Base-by-base conservation (phyloP, 2,329 filamentous ascomycete genomes). In the Epichloe festucae region DNA sequence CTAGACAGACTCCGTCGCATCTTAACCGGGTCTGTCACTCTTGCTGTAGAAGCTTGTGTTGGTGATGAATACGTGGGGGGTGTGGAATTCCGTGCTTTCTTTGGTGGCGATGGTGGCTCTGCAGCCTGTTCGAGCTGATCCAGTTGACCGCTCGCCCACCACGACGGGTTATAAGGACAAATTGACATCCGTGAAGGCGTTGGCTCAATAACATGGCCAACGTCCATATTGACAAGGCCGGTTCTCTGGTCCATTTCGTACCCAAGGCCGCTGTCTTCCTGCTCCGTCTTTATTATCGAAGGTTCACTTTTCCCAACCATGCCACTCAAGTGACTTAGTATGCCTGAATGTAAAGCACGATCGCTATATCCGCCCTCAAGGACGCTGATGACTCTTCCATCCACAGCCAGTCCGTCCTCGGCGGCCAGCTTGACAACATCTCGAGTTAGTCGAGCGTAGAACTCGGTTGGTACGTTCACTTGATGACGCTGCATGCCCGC, bases 331-430 rank as follows among this genome's bases (percentile, higher is more conserved):
- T 98, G 93, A 65, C 90, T 95, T 53, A 96, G 71, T 3, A 96
- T 84, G 44, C 93, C 93, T 36, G 89, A 95, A 49, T 79, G 85
- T 47, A 98, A 71, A 8, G 93, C 93, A 53, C 90, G 81, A 67
- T 98, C 88, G 63, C 90, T 96, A 63, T 98, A 98, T 0, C 93
- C 93, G 35, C 93, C 93, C 68, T 98, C 93, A 21, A 98, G 76
- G 2, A 97, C 89, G 65, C 91, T 97, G 62, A 98, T 84, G 21
- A 97, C 76, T 44, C 93, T 79, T 2, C 91, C 91, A 27, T 94
- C 85, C 1, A 88, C 87, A 31, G 79, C 77, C 2, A 87, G 78
- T 2, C 78, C 86, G 59, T 87, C 82, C 64, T 96, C 89, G 41
- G 87, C 78, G 0, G 94, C 86, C 53, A 98, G 73, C 46, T 78